These are phyloP conservation scores for Colletotrichum magnum DNA, from an alignment of 2,329 filamentous ascomycete genomes.

Conservation along the genomic window DNA sequence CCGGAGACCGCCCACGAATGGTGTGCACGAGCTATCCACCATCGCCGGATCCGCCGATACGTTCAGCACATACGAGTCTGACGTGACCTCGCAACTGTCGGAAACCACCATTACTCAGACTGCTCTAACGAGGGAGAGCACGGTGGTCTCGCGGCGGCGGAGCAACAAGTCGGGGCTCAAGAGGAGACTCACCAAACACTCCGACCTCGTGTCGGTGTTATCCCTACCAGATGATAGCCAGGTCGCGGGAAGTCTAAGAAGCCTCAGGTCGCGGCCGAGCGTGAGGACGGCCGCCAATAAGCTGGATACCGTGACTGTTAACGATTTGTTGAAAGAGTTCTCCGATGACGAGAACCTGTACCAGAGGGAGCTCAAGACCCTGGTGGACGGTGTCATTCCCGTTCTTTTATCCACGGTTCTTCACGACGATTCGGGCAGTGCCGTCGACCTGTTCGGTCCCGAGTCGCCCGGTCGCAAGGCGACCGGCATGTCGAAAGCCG, in stretches of 20 bases:
- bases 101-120: slow-evolving; percentile 69
- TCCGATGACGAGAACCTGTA: slow-evolving; percentile 89
- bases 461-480: slow-evolving; percentile 66
- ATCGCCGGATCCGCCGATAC: slow-evolving; percentile 66
- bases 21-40: slow-evolving; percentile 69
- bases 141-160: slow-evolving; percentile 60
- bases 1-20: slow-evolving; percentile 65
- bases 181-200: slow-evolving; percentile 88
- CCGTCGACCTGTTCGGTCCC: slow-evolving; percentile 77
- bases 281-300: slow-evolving; percentile 80
- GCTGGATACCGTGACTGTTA: slow-evolving; percentile 76
- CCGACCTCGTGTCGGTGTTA: slow-evolving; percentile 92
- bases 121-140: slow-evolving; percentile 59
- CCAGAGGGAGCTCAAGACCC: slow-evolving; percentile 88
- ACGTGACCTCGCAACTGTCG: slow-evolving; percentile 64
- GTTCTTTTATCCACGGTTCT: slow-evolving; percentile 90
- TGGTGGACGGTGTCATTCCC: slow-evolving; percentile 95
- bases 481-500: slow-evolving; percentile 82
- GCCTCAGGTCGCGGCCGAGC: slow-evolving; percentile 83
- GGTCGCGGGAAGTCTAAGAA: slow-evolving; percentile 73
- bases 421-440: slow-evolving; percentile 75
- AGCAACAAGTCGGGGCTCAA: slow-evolving; percentile 71
- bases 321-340: slow-evolving; percentile 85
- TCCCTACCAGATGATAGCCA: slow-evolving; percentile 76
- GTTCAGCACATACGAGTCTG: slow-evolving; percentile 61